Percentiles rank a stretch among this genome's conserved stretches.
Evolutionary conservation across 306 rosid species (phyloP).

Genomic region (Quercus ilex): DNA sequence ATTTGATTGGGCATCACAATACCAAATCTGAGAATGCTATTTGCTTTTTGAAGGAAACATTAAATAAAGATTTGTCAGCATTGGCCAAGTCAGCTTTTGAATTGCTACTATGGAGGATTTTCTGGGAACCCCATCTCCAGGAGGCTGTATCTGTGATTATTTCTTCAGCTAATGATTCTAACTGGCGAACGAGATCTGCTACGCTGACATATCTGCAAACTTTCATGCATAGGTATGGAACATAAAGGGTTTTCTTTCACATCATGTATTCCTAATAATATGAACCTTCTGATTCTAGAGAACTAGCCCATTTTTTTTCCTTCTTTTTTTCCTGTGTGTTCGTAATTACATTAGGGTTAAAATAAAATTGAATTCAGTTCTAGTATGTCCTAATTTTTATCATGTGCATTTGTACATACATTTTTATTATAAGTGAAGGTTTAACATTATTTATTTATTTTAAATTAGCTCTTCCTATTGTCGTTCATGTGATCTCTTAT

Average conservation of each 20-base stretch:
- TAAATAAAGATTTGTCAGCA: slow-evolving; percentile 88
- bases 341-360: background rate
- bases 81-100: slow-evolving; percentile 90
- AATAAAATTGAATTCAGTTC: background rate
- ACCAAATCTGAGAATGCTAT: slow-evolving; percentile 27
- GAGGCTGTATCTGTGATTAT: slow-evolving; percentile 76
- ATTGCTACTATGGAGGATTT: slow-evolving; percentile 84
- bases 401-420: background rate
- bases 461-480: background rate
- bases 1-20: slow-evolving; percentile 7
- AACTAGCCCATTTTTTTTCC: background rate
- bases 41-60: slow-evolving; percentile 73
- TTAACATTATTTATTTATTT: background rate
- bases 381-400: background rate
- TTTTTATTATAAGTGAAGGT: background rate
- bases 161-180: slow-evolving; percentile 79
- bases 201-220: slow-evolving; percentile 80
- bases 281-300: slow-evolving; percentile 9
- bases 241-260: slow-evolving; percentile 20
- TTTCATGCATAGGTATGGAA: slow-evolving; percentile 88
- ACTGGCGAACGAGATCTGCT: slow-evolving; percentile 95
- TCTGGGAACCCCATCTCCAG: slow-evolving; percentile 84
- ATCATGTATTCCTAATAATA: slow-evolving; percentile 5
- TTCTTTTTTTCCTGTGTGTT: background rate
- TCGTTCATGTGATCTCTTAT: background rate